These are phyloP conservation scores for Besnoitia besnoiti DNA, from an alignment of 169 alveolate species.

Conservation along the genomic window DNA sequence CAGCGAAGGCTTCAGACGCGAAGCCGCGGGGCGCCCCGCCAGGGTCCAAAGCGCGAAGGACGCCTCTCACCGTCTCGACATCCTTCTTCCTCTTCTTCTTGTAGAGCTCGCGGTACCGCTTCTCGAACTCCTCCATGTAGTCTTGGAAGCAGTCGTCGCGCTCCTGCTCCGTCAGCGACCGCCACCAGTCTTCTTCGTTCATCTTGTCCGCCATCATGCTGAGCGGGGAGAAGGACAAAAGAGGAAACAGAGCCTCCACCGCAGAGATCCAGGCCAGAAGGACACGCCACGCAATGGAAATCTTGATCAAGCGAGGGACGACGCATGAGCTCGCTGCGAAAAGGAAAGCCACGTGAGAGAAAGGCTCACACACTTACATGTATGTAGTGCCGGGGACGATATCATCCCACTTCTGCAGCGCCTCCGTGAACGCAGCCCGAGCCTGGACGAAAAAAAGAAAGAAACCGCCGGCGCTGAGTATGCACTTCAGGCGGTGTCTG, in stretches of 20 bases:
- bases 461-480: too few relatives aligned
- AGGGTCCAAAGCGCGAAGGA: too few relatives aligned
- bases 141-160: conserved; percentile 84
- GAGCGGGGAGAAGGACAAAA: background rate
- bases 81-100: conserved; percentile 69
- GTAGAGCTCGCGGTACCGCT: conserved; percentile 71
- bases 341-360: background rate
- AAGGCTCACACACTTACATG: conserved; percentile 15
- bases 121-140: conserved; percentile 75
- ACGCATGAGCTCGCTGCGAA: background rate
- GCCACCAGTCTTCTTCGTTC: conserved; percentile 85
- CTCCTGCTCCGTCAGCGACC: conserved; percentile 80
- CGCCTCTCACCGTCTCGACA: conserved; percentile 33
- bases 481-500: too few relatives aligned
- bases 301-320: background rate
- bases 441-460: conserved; percentile 9
- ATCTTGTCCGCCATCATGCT: conserved; percentile 79
- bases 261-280: background rate
- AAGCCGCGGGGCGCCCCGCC: too few relatives aligned
- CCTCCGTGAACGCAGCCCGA: background rate
- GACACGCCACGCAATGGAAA: background rate
- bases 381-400: conserved; percentile 35
- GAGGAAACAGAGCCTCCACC: background rate
- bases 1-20: too few relatives aligned
- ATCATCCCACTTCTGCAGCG: conserved; percentile 26